Conservation (phyloP, 352 stramenopile species). For the Phytophthora citricola region DNA sequence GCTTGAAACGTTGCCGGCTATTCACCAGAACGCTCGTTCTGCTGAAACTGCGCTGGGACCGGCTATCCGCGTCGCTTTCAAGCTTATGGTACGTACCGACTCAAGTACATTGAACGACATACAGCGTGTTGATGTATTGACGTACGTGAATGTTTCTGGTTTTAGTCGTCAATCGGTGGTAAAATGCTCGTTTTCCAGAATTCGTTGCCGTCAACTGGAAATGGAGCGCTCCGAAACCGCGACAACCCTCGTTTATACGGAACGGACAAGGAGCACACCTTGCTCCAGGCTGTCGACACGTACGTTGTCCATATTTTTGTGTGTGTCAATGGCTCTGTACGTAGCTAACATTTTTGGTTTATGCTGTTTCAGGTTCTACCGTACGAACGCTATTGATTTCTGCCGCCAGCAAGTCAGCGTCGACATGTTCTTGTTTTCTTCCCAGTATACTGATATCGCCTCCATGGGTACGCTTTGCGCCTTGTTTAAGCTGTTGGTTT, state of each 20-base stretch:
- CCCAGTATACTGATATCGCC: constrained; percentile 97
- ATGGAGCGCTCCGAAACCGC: constrained; percentile 83
- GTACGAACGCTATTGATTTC: constrained; percentile 96
- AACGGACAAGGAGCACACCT: constrained; percentile 90
- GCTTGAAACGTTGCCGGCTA: constrained; percentile 93
- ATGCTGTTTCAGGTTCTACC: constrained; percentile 79
- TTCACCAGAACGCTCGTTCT: constrained; percentile 87
- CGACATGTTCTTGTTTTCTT: constrained; percentile 98
- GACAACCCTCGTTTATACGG: constrained; percentile 84
- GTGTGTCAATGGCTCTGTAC: neutral
- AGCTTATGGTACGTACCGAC: constrained; percentile 94
- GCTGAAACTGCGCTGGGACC: constrained; percentile 84
- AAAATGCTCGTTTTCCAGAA: constrained; percentile 93
- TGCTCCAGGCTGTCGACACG: constrained; percentile 90
- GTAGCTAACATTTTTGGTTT: constrained; percentile 6
- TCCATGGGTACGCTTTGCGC: constrained; percentile 76
- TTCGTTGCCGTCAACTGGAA: constrained; percentile 76
- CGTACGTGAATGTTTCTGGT: constrained; percentile 6
- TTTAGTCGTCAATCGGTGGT: constrained; percentile 81
- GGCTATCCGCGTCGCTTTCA: constrained; percentile 96
- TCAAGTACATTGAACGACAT: neutral
- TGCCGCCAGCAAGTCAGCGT: constrained; percentile 98
- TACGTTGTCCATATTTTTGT: constrained; percentile 30
- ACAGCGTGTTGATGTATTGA: constrained; percentile 2
- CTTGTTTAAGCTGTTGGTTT: neutral